phyloP scores from a whole-genome alignment of 306 rosid genomes.

The Medicago lupulina region DNA sequence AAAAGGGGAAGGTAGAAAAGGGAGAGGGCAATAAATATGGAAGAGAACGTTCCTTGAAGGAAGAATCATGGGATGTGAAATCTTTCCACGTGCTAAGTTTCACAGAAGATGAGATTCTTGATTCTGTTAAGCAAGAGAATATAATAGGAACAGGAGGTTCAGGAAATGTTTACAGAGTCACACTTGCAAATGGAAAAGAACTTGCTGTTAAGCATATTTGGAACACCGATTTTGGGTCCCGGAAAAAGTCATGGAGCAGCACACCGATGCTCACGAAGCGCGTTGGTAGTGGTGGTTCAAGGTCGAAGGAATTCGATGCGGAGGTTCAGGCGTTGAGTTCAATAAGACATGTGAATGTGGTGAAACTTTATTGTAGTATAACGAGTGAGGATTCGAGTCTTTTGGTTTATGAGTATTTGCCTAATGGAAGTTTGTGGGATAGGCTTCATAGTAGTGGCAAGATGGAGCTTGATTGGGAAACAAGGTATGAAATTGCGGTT shows the following conservation, averaged over 20 bases:
- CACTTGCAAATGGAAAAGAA: slow-evolving; percentile 68
- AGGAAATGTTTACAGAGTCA: slow-evolving; percentile 81
- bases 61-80: slow-evolving; percentile 87
- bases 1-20: not conserved
- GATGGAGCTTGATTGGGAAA: slow-evolving; percentile 90
- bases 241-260: slow-evolving; percentile 48
- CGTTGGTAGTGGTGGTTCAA: slow-evolving; percentile 36
- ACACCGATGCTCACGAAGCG: slow-evolving; percentile 64
- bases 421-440: slow-evolving; percentile 94
- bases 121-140: slow-evolving; percentile 85
- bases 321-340: slow-evolving; percentile 88
- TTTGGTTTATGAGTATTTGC: slow-evolving; percentile 86
- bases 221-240: slow-evolving; percentile 52
- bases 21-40: slow-evolving; percentile 46
- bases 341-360: slow-evolving; percentile 91
- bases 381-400: slow-evolving; percentile 89
- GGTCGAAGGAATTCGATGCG: slow-evolving; percentile 72
- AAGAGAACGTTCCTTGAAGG: slow-evolving; percentile 65
- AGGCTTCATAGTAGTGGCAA: slow-evolving; percentile 66
- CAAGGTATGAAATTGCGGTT: slow-evolving; percentile 75
- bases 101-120: slow-evolving; percentile 83
- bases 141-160: slow-evolving; percentile 90
- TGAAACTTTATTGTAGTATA: slow-evolving; percentile 87
- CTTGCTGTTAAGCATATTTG: slow-evolving; percentile 93
- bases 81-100: slow-evolving; percentile 84